phyloP scores from a whole-genome alignment of 1,284 basidiomycete genomes.

The Sphaerobolus stellatus region DNA sequence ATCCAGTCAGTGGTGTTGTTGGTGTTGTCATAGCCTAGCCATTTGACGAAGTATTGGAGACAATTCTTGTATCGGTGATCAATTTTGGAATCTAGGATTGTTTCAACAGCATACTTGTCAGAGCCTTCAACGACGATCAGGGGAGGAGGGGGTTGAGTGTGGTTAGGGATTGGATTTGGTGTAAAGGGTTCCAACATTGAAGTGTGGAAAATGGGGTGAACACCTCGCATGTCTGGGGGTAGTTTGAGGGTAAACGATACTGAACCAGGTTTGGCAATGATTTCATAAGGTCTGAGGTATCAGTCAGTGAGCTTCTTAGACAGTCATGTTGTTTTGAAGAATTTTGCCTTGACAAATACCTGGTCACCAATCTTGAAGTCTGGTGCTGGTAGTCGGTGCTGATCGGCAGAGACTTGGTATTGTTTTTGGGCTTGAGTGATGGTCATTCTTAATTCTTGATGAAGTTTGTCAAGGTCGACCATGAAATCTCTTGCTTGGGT shows the following conservation, averaged over 20 bases:
- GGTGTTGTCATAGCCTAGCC: conserved; percentile 23
- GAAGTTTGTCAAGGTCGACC: conserved; percentile 18
- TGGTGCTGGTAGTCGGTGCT: not conserved
- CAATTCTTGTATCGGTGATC: not conserved
- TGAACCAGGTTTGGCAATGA: conserved; percentile 19
- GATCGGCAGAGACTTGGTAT: conserved; percentile 21
- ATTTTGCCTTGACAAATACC: conserved; percentile 11
- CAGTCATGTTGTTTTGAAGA: not conserved
- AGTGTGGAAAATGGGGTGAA: conserved; percentile 40
- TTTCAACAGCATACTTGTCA: conserved; percentile 21
- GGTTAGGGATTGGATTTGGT: conserved; percentile 18
- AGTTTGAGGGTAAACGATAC: conserved; percentile 1
- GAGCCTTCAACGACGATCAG: conserved; percentile 26
- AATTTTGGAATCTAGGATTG: conserved; percentile 26
- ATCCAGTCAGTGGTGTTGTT: conserved; percentile 18
- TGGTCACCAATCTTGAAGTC: not conserved
- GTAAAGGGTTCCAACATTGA: conserved; percentile 36
- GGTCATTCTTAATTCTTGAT: conserved; percentile 17
- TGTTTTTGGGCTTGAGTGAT: conserved; percentile 36
- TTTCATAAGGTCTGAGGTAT: conserved; percentile 37
- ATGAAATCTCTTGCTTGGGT: conserved; percentile 23
- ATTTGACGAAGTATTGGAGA: conserved; percentile 20
- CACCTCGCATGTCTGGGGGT: not conserved
- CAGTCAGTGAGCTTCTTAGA: conserved; percentile 39
- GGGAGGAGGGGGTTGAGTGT: conserved; percentile 24